Evolutionary conservation across 73 alveolate genomes (phyloP).

Genomic region (Paramecium primaurelia): DNA sequence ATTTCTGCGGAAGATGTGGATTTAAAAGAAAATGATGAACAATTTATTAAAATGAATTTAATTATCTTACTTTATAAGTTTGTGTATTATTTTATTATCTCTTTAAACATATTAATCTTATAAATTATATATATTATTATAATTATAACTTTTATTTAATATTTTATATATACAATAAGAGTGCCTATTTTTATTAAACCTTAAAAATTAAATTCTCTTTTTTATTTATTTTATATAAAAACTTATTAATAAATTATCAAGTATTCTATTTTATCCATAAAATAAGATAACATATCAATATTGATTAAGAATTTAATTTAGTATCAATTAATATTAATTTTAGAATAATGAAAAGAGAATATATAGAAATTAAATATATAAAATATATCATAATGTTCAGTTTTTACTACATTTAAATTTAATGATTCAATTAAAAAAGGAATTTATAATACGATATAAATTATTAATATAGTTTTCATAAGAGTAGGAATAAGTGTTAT

Average conservation of each 20-base stretch:
- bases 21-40: constrained; percentile 8
- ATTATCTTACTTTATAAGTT: background rate
- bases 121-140: background rate
- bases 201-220: no score
- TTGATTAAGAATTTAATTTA: background rate
- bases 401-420: background rate
- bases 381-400: background rate
- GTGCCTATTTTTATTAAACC: no score
- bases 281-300: background rate
- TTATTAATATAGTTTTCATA: background rate
- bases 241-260: no score
- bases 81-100: background rate
- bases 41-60: background rate
- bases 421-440: no score
- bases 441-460: background rate
- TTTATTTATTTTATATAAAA: no score
- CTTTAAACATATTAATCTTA: no score
- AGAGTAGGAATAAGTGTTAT: background rate
- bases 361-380: no score
- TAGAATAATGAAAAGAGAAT: background rate
- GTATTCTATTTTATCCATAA: no score
- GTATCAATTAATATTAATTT: no score
- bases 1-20: constrained; percentile 46
- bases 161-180: background rate
- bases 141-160: background rate